phyloP scores from a whole-genome alignment of 257 asterid genomes.

The Pogostemon cablin region DNA sequence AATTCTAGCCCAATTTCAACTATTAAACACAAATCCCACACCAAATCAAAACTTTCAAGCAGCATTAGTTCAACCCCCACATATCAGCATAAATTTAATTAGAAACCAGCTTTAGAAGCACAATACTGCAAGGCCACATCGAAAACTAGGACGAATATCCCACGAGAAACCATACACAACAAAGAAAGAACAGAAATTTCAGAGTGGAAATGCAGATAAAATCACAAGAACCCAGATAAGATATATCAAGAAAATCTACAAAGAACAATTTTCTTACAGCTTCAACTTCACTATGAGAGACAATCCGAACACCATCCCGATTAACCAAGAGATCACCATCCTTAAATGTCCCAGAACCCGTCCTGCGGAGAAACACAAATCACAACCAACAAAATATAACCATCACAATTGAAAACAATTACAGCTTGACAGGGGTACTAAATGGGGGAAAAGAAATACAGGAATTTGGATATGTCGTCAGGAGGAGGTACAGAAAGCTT shows the following conservation, averaged over 20 bases:
- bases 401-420: neutral
- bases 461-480: constrained; percentile 91
- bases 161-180: neutral
- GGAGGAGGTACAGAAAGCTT: constrained; percentile 90
- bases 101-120: neutral
- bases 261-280: constrained; percentile 46
- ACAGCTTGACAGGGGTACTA: neutral
- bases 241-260: neutral
- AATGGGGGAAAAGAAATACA: constrained; percentile 44
- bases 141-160: constrained; percentile 8
- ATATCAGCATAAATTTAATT: constrained; percentile 9
- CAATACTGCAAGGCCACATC: constrained; percentile 4
- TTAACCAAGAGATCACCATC: constrained; percentile 97
- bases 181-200: constrained; percentile 13
- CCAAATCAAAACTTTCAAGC: constrained; percentile 16
- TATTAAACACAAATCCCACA: constrained; percentile 1
- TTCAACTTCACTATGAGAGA: constrained; percentile 69
- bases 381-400: neutral
- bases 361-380: constrained; percentile 50
- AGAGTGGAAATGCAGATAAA: constrained; percentile 19
- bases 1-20: constrained; percentile 24
- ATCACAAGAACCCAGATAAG: neutral
- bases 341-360: constrained; percentile 95
- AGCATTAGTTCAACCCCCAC: neutral
- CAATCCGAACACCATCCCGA: constrained; percentile 87